A percentile compares a stretch with the other conserved stretches of the same genome.
Evolutionary conservation across 1,284 basidiomycete species (phyloP).

Genomic region (Ceratobasidium papillatum): DNA sequence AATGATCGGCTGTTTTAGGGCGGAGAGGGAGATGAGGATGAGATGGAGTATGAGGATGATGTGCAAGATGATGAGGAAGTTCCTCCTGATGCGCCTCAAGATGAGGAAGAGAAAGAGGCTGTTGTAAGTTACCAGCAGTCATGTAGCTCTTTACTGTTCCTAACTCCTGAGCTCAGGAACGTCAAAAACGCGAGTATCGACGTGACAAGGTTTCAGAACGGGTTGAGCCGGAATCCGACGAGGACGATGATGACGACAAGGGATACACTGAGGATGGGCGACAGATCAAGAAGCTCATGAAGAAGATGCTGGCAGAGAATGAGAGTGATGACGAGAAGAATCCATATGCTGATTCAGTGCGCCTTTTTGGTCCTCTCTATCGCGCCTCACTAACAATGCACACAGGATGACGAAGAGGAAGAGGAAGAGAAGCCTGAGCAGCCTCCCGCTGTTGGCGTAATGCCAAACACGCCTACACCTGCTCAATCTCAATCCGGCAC

Average conservation of each 20-base stretch:
- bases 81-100: slow-evolving; percentile 64
- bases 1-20: slow-evolving; percentile 37
- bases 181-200: slow-evolving; percentile 82
- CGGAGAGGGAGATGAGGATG: slow-evolving; percentile 76
- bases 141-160: neutral
- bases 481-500: slow-evolving; percentile 14
- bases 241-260: slow-evolving; percentile 43
- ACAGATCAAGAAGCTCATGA: slow-evolving; percentile 24
- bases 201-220: slow-evolving; percentile 76
- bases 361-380: neutral
- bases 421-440: slow-evolving; percentile 42
- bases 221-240: slow-evolving; percentile 48
- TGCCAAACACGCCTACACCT: slow-evolving; percentile 24
- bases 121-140: slow-evolving; percentile 62
- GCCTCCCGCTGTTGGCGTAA: slow-evolving; percentile 27
- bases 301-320: slow-evolving; percentile 27
- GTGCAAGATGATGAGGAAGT: slow-evolving; percentile 89
- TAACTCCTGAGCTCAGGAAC: slow-evolving; percentile 63
- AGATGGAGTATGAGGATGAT: slow-evolving; percentile 83
- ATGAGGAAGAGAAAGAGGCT: slow-evolving; percentile 82
- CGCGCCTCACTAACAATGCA: neutral
- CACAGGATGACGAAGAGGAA: slow-evolving; percentile 44
- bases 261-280: slow-evolving; percentile 30
- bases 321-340: slow-evolving; percentile 41
- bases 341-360: slow-evolving; percentile 35